Evolutionary conservation across 768 basidiomycete genomes (phyloP).

Genomic region (Tricholoma furcatifolium): DNA sequence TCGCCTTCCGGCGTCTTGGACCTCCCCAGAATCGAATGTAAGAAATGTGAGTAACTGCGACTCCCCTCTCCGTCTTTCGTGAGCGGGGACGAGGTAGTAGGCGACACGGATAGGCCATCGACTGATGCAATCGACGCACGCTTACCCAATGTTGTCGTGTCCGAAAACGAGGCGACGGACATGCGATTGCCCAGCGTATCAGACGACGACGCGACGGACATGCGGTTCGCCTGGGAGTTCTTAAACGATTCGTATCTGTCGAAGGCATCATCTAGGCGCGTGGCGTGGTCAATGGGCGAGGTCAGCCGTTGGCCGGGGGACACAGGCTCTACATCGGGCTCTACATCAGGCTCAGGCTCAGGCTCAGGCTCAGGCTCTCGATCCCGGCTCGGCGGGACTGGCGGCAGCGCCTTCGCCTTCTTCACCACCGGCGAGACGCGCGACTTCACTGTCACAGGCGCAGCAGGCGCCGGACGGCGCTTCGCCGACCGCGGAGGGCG

Average conservation of each 20-base stretch:
- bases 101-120: slow-evolving; percentile 45
- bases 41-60: slow-evolving; percentile 47
- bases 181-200: slow-evolving; percentile 39
- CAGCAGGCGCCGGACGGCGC: slow-evolving; percentile 49
- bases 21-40: slow-evolving; percentile 60
- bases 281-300: slow-evolving; percentile 35
- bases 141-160: slow-evolving; percentile 23
- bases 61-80: slow-evolving; percentile 28
- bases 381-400: slow-evolving; percentile 41
- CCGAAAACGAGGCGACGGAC: slow-evolving; percentile 54
- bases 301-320: neutral
- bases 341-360: slow-evolving; percentile 15
- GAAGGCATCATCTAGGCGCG: slow-evolving; percentile 77
- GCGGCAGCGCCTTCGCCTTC: slow-evolving; percentile 51
- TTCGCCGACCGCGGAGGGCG: slow-evolving; percentile 29
- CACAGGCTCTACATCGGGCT: slow-evolving; percentile 18
- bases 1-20: slow-evolving; percentile 57
- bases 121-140: slow-evolving; percentile 68
- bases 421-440: slow-evolving; percentile 19
- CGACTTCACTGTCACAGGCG: slow-evolving; percentile 36
- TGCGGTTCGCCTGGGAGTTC: slow-evolving; percentile 47
- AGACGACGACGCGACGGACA: slow-evolving; percentile 57
- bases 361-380: slow-evolving; percentile 16
- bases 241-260: slow-evolving; percentile 87
- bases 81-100: slow-evolving; percentile 30